These are phyloP conservation scores for Pedinophyceae sp. DNA, from an alignment of 139 green algal genomes.

Conservation along the genomic window DNA sequence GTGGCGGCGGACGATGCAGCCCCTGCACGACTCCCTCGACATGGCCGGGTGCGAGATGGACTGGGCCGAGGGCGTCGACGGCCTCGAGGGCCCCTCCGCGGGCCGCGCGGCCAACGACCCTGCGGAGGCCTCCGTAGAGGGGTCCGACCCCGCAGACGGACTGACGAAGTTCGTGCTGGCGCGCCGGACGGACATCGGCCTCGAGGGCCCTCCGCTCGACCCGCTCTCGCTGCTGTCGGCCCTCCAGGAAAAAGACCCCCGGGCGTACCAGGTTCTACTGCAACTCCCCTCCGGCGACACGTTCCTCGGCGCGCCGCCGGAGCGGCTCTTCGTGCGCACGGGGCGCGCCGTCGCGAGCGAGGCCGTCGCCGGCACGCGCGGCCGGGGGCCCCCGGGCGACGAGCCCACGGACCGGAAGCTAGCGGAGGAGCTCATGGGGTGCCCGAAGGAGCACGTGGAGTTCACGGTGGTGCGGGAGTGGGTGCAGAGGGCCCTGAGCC, in stretches of 20 bases:
- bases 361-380: conserved; percentile 79
- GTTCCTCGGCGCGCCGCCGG: conserved; percentile 83
- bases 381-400: conserved; percentile 35
- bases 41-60: background rate
- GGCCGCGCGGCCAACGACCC: background rate
- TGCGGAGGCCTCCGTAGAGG: no score
- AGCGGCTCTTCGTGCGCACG: conserved; percentile 73
- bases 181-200: conserved; percentile 29
- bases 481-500: conserved; percentile 44
- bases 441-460: conserved; percentile 84
- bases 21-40: conserved; percentile 9
- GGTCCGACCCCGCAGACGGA: no score
- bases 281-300: conserved; percentile 11
- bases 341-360: conserved; percentile 56
- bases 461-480: conserved; percentile 77
- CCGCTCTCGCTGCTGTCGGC: conserved; percentile 37
- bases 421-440: conserved; percentile 63
- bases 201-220: conserved; percentile 31
- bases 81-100: background rate
- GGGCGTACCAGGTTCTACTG: conserved; percentile 73
- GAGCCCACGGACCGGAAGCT: conserved; percentile 70
- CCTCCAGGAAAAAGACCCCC: conserved; percentile 55
- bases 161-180: conserved; percentile 75
- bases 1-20: conserved; percentile 9
- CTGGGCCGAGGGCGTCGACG: background rate